A percentile compares a stretch with the other conserved stretches of the same genome.
These are phyloP conservation scores for Trichoderma sp. DNA, from an alignment of 2,329 filamentous ascomycete species.

Conservation along the genomic window DNA sequence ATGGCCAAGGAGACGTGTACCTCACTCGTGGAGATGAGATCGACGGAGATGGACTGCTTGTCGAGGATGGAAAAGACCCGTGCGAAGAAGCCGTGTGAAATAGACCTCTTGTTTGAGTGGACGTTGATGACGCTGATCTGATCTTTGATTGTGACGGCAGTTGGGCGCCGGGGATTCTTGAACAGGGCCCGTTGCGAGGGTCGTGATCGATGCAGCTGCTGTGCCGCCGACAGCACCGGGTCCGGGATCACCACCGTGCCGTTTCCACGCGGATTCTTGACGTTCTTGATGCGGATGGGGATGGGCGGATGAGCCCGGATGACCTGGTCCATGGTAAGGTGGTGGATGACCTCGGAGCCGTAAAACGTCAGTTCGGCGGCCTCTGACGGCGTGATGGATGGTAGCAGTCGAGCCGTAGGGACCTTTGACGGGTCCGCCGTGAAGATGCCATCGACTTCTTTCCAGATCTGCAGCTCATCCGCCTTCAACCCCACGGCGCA, in stretches of 20 bases:
- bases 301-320: conserved; percentile 77
- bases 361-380: conserved; percentile 95
- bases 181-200: conserved; percentile 35
- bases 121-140: conserved; percentile 97
- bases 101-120: conserved; percentile 93
- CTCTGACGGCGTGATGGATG: conserved; percentile 87
- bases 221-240: conserved; percentile 50
- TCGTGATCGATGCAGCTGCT: conserved; percentile 54
- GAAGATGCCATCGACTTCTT: conserved; percentile 97
- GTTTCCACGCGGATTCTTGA: conserved; percentile 76
- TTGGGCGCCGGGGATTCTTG: conserved; percentile 69
- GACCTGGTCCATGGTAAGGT: conserved; percentile 96
- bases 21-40: conserved; percentile 93
- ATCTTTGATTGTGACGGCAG: conserved; percentile 94
- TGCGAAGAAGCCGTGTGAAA: conserved; percentile 94
- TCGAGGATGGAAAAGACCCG: conserved; percentile 91
- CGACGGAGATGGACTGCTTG: conserved; percentile 81
- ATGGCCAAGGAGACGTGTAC: conserved; percentile 98
- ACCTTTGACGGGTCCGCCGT: conserved; percentile 82
- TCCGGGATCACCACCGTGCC: conserved; percentile 85
- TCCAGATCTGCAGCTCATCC: conserved; percentile 93
- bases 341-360: conserved; percentile 95
- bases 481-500: conserved; percentile 86
- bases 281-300: conserved; percentile 86
- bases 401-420: conserved; percentile 84